Conservation (phyloP, 805 yeast genomes). For the Nakazawaea laoshanensis region DNA sequence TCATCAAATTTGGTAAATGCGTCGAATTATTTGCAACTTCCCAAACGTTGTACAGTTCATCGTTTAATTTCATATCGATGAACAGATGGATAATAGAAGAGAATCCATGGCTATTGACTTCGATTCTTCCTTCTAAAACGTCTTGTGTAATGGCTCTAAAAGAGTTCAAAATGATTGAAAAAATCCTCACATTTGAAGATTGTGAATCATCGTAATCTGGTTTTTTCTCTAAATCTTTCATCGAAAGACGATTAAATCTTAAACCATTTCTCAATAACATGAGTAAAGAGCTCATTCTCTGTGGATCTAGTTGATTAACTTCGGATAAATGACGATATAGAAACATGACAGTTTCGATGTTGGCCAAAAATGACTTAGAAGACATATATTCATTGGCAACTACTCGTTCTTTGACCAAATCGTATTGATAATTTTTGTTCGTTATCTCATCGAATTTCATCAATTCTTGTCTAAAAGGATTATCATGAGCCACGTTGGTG, state of each 20-base stretch:
- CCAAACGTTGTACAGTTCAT: slow-evolving; percentile 67
- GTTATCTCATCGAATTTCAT: slow-evolving; percentile 45
- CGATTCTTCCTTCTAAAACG: slow-evolving; percentile 33
- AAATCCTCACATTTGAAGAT: slow-evolving; percentile 43
- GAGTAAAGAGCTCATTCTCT: slow-evolving; percentile 39
- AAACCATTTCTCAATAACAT: slow-evolving; percentile 47
- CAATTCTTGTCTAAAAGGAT: slow-evolving; percentile 44
- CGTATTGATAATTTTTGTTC: slow-evolving; percentile 25
- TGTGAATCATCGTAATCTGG: slow-evolving; percentile 51
- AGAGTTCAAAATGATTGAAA: slow-evolving; percentile 38
- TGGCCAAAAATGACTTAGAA: slow-evolving; percentile 38
- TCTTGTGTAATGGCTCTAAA: slow-evolving; percentile 45
- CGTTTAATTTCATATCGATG: slow-evolving; percentile 49
- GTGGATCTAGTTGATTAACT: slow-evolving; percentile 37
- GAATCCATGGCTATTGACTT: slow-evolving; percentile 43
- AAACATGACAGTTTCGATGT: slow-evolving; percentile 41
- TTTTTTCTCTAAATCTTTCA: slow-evolving; percentile 46
- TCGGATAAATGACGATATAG: slow-evolving; percentile 37
- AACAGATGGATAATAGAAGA: slow-evolving; percentile 50
- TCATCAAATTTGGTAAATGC: slow-evolving; percentile 25
- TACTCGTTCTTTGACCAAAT: slow-evolving; percentile 29
- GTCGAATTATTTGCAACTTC: slow-evolving; percentile 41
- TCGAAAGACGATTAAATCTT: slow-evolving; percentile 45
- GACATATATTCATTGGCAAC: slow-evolving; percentile 22
- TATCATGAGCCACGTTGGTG: slow-evolving; percentile 16